These are phyloP conservation scores for Bisporella sp. DNA, from an alignment of 2,329 filamentous ascomycete species.

Conservation along the genomic window DNA sequence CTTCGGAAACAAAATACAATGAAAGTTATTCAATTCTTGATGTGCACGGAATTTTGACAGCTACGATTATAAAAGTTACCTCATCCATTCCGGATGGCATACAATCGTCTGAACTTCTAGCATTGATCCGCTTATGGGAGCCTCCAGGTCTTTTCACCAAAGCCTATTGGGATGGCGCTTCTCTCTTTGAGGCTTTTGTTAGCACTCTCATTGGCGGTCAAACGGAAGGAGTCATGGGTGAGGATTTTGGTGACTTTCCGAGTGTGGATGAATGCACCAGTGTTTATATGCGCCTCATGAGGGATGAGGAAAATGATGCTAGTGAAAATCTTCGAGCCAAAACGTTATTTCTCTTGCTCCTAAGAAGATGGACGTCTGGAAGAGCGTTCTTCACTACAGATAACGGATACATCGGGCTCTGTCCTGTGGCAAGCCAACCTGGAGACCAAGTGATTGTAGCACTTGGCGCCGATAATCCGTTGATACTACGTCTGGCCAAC, in stretches of 20 bases:
- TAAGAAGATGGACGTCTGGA: background rate
- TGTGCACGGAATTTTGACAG: background rate
- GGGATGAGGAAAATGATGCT: background rate
- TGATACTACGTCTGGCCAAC: background rate
- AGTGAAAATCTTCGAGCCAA: background rate
- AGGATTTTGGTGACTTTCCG: background rate
- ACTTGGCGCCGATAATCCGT: background rate
- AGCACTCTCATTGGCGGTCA: background rate
- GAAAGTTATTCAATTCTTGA: background rate
- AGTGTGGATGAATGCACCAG: background rate
- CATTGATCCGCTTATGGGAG: background rate
- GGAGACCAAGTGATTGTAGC: background rate
- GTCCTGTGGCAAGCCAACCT: background rate
- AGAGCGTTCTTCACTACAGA: background rate
- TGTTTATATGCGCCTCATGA: background rate
- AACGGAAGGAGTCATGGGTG: background rate
- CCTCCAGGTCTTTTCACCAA: background rate
- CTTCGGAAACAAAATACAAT: background rate
- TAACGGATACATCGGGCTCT: background rate
- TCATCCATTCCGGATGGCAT: background rate
- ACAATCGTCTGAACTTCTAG: background rate
- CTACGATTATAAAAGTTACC: background rate
- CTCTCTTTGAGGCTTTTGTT: background rate
- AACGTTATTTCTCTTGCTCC: background rate
- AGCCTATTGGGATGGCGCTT: background rate